phyloP scores from a whole-genome alignment of 2,329 filamentous ascomycete genomes.

The Alternaria sp. region DNA sequence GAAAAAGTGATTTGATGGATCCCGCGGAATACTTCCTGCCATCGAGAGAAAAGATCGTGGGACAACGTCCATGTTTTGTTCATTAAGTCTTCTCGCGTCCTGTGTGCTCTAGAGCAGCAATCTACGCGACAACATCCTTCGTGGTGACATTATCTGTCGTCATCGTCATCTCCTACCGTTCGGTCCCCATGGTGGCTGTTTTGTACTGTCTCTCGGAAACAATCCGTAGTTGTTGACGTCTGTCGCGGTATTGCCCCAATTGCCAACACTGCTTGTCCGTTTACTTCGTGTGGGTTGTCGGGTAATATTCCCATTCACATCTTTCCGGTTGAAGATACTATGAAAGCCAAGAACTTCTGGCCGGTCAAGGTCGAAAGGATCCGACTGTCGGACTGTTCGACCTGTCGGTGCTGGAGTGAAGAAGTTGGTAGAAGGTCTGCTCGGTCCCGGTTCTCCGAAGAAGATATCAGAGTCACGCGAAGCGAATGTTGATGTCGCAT shows the following conservation, averaged over 20 bases:
- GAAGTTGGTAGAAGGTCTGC: constrained; percentile 41
- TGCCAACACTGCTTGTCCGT: constrained; percentile 41
- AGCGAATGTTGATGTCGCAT: constrained; percentile 32
- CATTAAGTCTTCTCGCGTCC: constrained; percentile 14
- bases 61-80: constrained; percentile 6
- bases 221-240: constrained; percentile 21
- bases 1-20: constrained; percentile 25
- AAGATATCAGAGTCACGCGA: constrained; percentile 40
- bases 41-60: constrained; percentile 16
- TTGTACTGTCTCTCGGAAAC: constrained; percentile 28
- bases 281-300: constrained; percentile 39
- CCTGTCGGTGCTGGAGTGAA: constrained; percentile 30
- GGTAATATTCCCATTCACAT: constrained; percentile 42
- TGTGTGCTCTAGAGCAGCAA: constrained; percentile 5
- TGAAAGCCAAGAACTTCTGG: constrained; percentile 51
- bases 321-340: constrained; percentile 34
- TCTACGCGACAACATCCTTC: constrained; percentile 1
- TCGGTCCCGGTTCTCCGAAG: constrained; percentile 49
- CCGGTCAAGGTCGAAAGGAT: constrained; percentile 53
- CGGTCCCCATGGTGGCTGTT: constrained; percentile 28
- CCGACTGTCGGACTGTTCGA: constrained; percentile 48
- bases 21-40: constrained; percentile 49
- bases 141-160: constrained; percentile 1
- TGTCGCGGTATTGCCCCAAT: constrained; percentile 31
- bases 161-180: constrained; percentile 30